Evolutionary conservation across 768 basidiomycete genomes (phyloP).

Genomic region (Naganishia friedmannii): DNA sequence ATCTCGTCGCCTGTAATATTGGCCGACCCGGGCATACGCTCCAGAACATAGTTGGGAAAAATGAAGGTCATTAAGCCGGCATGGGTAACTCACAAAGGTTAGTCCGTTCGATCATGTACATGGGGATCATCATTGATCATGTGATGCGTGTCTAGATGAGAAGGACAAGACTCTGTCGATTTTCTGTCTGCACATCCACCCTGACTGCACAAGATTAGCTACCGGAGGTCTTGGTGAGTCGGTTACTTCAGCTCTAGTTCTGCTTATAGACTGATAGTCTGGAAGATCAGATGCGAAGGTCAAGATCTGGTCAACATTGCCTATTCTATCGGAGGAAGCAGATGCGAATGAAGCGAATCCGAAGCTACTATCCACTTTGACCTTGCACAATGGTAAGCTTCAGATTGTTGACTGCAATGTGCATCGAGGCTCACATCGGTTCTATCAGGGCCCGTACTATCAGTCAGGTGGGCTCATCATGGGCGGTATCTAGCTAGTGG

Average conservation of each 20-base stretch:
- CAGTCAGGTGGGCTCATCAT: slow-evolving; percentile 88
- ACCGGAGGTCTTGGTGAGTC: slow-evolving; percentile 73
- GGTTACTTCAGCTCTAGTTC: not conserved
- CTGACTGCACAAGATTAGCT: slow-evolving; percentile 92
- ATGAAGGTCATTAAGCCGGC: slow-evolving; percentile 49
- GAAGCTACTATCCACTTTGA: slow-evolving; percentile 82
- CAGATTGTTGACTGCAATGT: not conserved
- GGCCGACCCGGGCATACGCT: not conserved
- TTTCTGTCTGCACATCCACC: slow-evolving; percentile 89
- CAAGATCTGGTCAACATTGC: slow-evolving; percentile 94
- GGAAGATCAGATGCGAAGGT: slow-evolving; percentile 72
- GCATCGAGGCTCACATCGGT: not conserved
- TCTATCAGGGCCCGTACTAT: slow-evolving; percentile 66
- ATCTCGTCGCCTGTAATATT: not conserved
- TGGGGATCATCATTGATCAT: not conserved
- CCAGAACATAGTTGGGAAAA: too few relatives aligned
- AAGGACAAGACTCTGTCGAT: slow-evolving; percentile 78
- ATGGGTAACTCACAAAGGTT: slow-evolving; percentile 51
- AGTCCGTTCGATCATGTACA: slow-evolving; percentile 4
- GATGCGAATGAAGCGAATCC: slow-evolving; percentile 69
- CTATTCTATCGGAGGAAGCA: slow-evolving; percentile 71
- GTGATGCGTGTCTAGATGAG: slow-evolving; percentile 35
- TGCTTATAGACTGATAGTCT: not conserved
- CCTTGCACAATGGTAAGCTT: slow-evolving; percentile 76
- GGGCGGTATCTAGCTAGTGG: slow-evolving; percentile 93